phyloP scores from a whole-genome alignment of 768 basidiomycete species.

The Phaeolepiota aurea region DNA sequence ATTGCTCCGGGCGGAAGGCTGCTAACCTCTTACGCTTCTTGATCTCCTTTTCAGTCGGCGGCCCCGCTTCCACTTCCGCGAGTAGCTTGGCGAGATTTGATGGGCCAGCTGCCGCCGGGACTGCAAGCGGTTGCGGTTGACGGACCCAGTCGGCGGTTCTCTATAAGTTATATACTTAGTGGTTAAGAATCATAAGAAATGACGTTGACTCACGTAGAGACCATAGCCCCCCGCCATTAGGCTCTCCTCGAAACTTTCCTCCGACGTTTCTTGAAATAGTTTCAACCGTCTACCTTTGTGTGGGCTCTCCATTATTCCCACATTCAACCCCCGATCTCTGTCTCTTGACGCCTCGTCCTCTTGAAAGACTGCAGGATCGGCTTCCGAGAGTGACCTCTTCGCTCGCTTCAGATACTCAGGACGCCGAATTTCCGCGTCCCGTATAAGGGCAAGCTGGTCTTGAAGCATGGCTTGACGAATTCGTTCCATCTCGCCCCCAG shows the following conservation, averaged over 20 bases:
- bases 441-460: constrained; percentile 37
- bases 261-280: constrained; percentile 75
- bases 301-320: constrained; percentile 66
- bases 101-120: constrained; percentile 31
- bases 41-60: constrained; percentile 50
- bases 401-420: constrained; percentile 66
- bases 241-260: constrained; percentile 81
- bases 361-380: constrained; percentile 24
- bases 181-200: constrained; percentile 5
- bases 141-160: constrained; percentile 56
- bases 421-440: constrained; percentile 52
- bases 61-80: constrained; percentile 29
- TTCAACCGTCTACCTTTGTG: constrained; percentile 64
- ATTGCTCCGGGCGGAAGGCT: constrained; percentile 48
- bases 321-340: constrained; percentile 17
- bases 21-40: constrained; percentile 61
- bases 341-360: constrained; percentile 25
- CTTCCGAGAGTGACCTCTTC: constrained; percentile 37
- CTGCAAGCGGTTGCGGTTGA: constrained; percentile 41
- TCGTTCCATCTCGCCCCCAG: constrained; percentile 51
- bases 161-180: constrained; percentile 18
- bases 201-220: constrained; percentile 40
- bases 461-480: constrained; percentile 47
- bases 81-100: constrained; percentile 31
- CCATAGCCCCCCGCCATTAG: constrained; percentile 79